Base-by-base conservation (phyloP, 2,329 filamentous ascomycete genomes). In the Lojkania enalia region DNA sequence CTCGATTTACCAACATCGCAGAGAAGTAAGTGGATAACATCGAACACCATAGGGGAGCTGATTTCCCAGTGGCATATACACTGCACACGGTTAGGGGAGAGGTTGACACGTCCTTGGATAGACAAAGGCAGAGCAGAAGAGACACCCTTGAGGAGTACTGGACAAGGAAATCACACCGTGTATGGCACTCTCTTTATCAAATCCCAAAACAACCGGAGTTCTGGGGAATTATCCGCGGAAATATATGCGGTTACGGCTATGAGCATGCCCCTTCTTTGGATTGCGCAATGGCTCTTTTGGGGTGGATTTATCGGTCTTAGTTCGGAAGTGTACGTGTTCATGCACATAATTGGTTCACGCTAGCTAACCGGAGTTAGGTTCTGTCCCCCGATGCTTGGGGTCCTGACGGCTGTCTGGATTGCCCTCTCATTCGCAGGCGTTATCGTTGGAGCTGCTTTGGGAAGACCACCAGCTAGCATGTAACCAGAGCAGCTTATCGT, bases 231-330 rank as follows among this genome's bases (percentile, higher is more conserved):
- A 39, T 42, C 48, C 13, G 39, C 33, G 18, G 49, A 35, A 30
- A 20, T 55, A 18, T 52, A 45, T 44, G 29, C 36, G 20, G 18
- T 57, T 35, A 46, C 44, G 20, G 33, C 46, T 12, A 33, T 49
- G n/a, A 50, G 35, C 38, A 55, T 55, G 49, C 11, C 58, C 30
- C 31, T 56, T 39, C 48, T 65, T 35, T 64, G 57, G 55, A 33
- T 57, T 39, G 48, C 55, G 7, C 62, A 64, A 48, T 63, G 60
- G 55, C n/a, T 60, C 30, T 66, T 66, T 43, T 66, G 62, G 63
- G 31, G 6, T 16, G 63, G 62, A 21, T 62, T 61, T 36, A 54
- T 66, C 37, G 41, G 45, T 14, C 50, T 66, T n/a, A 50, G 44
- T 42, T 37, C 39, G 16, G 51, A 60, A 38, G 30, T 51, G 60